These are phyloP conservation scores for Colletotrichum sp. DNA, from an alignment of 2,329 filamentous ascomycete species.

Conservation along the genomic window DNA sequence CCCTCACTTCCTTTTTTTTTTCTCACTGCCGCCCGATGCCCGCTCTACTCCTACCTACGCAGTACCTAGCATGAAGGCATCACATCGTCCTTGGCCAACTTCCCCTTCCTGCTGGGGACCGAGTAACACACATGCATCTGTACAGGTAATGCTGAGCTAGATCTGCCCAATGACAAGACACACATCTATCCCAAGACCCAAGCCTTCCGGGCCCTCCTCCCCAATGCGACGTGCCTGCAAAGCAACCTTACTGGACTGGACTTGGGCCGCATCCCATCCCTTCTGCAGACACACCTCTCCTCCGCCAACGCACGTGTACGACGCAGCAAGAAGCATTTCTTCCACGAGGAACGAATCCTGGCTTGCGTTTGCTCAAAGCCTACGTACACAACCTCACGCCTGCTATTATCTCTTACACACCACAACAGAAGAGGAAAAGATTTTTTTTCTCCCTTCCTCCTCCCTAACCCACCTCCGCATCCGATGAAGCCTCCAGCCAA, in stretches of 20 bases:
- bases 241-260: not conserved
- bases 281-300: not conserved
- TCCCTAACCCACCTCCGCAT: not conserved
- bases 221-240: not conserved
- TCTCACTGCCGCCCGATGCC: not conserved
- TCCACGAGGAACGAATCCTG: not conserved
- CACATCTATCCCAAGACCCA: not conserved
- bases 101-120: not conserved
- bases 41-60: not conserved
- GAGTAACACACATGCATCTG: not conserved
- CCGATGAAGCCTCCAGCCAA: not conserved
- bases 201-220: not conserved
- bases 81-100: not conserved
- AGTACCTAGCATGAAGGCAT: not conserved
- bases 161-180: not conserved
- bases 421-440: not conserved
- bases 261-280: not conserved
- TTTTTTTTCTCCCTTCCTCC: not conserved
- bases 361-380: not conserved
- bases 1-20: not conserved
- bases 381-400: not conserved
- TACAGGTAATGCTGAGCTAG: not conserved
- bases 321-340: not conserved
- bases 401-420: not conserved
- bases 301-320: not conserved